Conservation (phyloP, 1,139 yeast genomes). For the Tardiomyces depauwii region DNA sequence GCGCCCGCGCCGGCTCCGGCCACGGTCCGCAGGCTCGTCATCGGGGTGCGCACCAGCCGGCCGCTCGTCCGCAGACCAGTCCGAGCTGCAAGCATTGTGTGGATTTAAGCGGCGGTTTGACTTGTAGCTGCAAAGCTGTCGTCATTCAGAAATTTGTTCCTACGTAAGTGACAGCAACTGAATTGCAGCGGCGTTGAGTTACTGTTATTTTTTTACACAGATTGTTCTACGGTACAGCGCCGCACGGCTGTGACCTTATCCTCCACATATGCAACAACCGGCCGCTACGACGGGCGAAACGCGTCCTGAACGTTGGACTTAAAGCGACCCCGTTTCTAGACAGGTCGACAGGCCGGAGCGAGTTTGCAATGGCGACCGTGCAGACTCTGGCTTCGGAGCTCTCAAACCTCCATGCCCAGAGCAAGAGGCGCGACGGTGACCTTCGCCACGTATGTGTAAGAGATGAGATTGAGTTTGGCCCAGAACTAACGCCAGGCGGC, state of each 20-base stretch:
- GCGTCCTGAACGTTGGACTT: too few relatives aligned
- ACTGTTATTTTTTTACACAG: too few relatives aligned
- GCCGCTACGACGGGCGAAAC: too few relatives aligned
- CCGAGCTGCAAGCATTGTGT: background rate
- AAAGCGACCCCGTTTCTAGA: too few relatives aligned
- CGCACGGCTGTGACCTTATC: too few relatives aligned
- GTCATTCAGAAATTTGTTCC: too few relatives aligned
- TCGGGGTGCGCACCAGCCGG: background rate
- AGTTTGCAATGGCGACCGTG: background rate
- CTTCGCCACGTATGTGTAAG: slow-evolving; percentile 34
- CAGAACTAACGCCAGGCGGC: slow-evolving; percentile 34
- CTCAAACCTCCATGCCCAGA: slow-evolving; percentile 48
- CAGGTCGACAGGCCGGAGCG: background rate
- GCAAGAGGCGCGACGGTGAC: slow-evolving; percentile 59
- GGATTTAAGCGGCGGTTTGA: too few relatives aligned
- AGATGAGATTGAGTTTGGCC: background rate
- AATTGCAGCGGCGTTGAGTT: too few relatives aligned
- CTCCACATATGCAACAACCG: too few relatives aligned
- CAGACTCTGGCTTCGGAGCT: slow-evolving; percentile 36
- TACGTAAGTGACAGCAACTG: too few relatives aligned
- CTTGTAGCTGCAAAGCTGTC: too few relatives aligned
- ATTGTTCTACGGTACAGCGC: too few relatives aligned
- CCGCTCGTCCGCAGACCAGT: background rate
- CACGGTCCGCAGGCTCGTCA: background rate
- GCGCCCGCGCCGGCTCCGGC: background rate